phyloP scores from a whole-genome alignment of 2,329 filamentous ascomycete genomes.

The Aspergillus sp. region DNA sequence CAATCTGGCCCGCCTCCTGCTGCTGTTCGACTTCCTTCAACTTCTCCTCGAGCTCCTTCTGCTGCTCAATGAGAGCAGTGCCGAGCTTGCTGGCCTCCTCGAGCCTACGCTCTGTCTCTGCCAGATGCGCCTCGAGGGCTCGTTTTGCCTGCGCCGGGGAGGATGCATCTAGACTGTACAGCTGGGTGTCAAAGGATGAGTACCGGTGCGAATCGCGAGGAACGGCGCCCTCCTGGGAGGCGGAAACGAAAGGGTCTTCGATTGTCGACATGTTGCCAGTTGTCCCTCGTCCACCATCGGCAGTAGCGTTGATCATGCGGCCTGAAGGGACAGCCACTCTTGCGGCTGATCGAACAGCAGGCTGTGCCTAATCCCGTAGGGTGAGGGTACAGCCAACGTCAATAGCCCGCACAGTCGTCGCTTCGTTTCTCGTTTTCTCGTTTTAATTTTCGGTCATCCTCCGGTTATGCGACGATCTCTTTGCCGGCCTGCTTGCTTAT shows the following conservation, averaged over 20 bases:
- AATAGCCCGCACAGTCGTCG: slow-evolving; percentile 26
- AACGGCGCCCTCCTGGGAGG: slow-evolving; percentile 44
- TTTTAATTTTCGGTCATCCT: slow-evolving; percentile 34
- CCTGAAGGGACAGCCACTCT: slow-evolving; percentile 12
- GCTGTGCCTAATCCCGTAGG: slow-evolving; percentile 12
- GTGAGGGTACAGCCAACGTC: slow-evolving; percentile 28
- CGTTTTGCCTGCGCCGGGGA: slow-evolving; percentile 86
- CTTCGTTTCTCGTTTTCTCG: slow-evolving; percentile 24
- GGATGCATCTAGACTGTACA: slow-evolving; percentile 76
- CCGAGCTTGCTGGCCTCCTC: slow-evolving; percentile 90
- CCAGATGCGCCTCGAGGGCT: slow-evolving; percentile 85
- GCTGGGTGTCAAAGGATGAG: slow-evolving; percentile 77
- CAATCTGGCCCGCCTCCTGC: slow-evolving; percentile 74
- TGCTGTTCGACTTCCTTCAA: slow-evolving; percentile 81
- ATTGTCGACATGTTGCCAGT: slow-evolving; percentile 30
- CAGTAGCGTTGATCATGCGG: slow-evolving; percentile 13
- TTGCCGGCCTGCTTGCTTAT: background rate
- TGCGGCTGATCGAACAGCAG: slow-evolving; percentile 6
- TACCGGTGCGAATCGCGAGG: slow-evolving; percentile 65
- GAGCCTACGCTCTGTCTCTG: slow-evolving; percentile 87
- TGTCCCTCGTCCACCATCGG: slow-evolving; percentile 18
- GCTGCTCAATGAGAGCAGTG: slow-evolving; percentile 82
- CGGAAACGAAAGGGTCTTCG: slow-evolving; percentile 62
- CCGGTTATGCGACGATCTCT: slow-evolving; percentile 21
- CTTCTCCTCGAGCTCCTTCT: slow-evolving; percentile 77